Evolutionary conservation across 1,139 yeast species (phyloP), one percentile per base, ranked within the genome.

Genomic region (Geotrichum cucujoidarum): DNA sequence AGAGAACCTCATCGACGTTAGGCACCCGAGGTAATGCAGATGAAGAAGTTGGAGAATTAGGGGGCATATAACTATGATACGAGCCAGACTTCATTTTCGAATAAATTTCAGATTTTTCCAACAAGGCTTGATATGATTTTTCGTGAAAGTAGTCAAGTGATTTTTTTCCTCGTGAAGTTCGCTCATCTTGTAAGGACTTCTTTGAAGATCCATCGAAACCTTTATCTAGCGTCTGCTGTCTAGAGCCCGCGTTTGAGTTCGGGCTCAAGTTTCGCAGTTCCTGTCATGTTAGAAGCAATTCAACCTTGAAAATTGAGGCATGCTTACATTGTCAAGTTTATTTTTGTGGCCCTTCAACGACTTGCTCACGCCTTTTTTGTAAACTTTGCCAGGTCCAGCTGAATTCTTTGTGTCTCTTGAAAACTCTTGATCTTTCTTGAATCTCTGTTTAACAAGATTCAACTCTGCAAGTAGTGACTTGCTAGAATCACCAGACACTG

Each of bases 391-490:
- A 21, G 36, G 13, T 54, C 51, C 6, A 56, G 54, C 18, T 52
- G 50, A 35, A 52, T 52, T 17, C 16, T 21, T 21, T 20, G n/a
- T 4, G 61, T 54, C 27, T 53, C 57, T 14, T 49, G 53, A 11
- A 14, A 20, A 25, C 7, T 32, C 18, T 14, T 35, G 43, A 10
- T 39, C 37, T 4, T 44, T 35, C 11, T 49, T 49, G 34, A 54
- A 52, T 35, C 51, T 52, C 41, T 55, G 50, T 30, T 51, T 54
- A 24, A 57, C 53, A 6, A 54, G 42, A 21, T 57, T 57, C 16
- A 61, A 52, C 51, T 61, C 63, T 11, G 48, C 53, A 2, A 57
- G 43, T 21, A 62, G 50, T 3, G 55, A 57, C 24, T 57, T 31
- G 2, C 57, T 55, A 6, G 62, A 55, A 22, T 47, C 48, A 16